phyloP scores from a whole-genome alignment of 129 eudicot genomes.

The Solidago caesia region DNA sequence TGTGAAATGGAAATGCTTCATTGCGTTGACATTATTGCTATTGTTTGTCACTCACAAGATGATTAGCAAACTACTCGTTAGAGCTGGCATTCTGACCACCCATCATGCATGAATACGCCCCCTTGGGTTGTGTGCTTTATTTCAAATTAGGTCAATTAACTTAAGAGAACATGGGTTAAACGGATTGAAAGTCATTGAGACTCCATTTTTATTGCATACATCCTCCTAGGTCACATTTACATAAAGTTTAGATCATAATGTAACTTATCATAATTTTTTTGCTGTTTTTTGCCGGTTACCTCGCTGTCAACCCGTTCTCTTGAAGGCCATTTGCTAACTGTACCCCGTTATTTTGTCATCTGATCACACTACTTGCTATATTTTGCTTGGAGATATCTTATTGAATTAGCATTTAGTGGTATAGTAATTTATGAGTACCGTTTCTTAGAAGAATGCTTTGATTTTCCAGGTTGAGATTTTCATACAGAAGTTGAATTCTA shows the following conservation, averaged over 20 bases:
- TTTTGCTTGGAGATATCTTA: no score
- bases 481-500: slow-evolving; percentile 70
- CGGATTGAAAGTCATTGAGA: neutral
- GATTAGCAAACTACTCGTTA: slow-evolving; percentile 4
- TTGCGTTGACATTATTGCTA: neutral
- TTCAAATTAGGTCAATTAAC: neutral
- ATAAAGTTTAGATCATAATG: no score
- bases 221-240: no score
- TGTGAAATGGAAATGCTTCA: neutral
- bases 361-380: no score
- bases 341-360: no score
- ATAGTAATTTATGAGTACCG: neutral
- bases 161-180: neutral
- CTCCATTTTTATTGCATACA: no score
- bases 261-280: no score
- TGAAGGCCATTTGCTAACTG: no score
- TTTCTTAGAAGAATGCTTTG: neutral
- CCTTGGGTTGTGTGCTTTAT: no score
- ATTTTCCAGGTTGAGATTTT: slow-evolving; percentile 72
- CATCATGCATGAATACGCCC: neutral
- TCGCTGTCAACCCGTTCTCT: no score
- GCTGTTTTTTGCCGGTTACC: no score
- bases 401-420: no score
- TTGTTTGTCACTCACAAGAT: neutral
- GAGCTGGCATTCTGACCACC: neutral